Percentiles rank a stretch among this genome's conserved stretches.
These are phyloP conservation scores for Fusarium robinianum DNA, from an alignment of 2,329 filamentous ascomycete species.

Conservation along the genomic window DNA sequence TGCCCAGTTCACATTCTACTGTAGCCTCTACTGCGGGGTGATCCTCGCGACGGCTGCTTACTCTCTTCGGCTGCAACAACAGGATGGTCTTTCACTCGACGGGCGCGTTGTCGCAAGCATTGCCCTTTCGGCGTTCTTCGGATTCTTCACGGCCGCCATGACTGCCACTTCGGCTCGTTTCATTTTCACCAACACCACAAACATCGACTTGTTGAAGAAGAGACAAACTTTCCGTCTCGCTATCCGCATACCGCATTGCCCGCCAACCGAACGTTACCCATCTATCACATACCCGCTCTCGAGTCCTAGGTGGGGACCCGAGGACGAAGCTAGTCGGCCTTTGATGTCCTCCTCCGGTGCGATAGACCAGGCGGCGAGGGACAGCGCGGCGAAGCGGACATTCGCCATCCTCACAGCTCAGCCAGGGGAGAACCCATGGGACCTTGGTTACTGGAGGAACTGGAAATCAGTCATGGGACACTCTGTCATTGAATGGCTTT, in stretches of 20 bases:
- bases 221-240: constrained; percentile 73
- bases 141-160: constrained; percentile 82
- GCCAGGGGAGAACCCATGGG: constrained; percentile 82
- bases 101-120: constrained; percentile 69
- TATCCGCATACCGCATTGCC: constrained; percentile 64
- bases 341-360: no score
- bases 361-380: constrained; percentile 38
- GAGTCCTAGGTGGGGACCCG: constrained; percentile 14
- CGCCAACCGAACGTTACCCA: constrained; percentile 47
- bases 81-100: constrained; percentile 51
- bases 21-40: constrained; percentile 67
- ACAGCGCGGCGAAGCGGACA: constrained; percentile 59
- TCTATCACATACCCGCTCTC: constrained; percentile 64
- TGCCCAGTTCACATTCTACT: constrained; percentile 81
- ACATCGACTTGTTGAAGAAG: constrained; percentile 75
- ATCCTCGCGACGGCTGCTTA: constrained; percentile 66
- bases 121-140: constrained; percentile 71
- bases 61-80: constrained; percentile 60
- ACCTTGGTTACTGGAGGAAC: constrained; percentile 72
- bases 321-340: no score
- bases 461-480: constrained; percentile 80
- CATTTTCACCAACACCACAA: constrained; percentile 75
- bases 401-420: constrained; percentile 80
- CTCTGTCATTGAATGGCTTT: constrained; percentile 73
- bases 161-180: constrained; percentile 71